A percentile compares a stretch with the other conserved stretches of the same genome.
Evolutionary conservation across 768 basidiomycete species (phyloP).

Genomic region (Amylocystis lapponica): DNA sequence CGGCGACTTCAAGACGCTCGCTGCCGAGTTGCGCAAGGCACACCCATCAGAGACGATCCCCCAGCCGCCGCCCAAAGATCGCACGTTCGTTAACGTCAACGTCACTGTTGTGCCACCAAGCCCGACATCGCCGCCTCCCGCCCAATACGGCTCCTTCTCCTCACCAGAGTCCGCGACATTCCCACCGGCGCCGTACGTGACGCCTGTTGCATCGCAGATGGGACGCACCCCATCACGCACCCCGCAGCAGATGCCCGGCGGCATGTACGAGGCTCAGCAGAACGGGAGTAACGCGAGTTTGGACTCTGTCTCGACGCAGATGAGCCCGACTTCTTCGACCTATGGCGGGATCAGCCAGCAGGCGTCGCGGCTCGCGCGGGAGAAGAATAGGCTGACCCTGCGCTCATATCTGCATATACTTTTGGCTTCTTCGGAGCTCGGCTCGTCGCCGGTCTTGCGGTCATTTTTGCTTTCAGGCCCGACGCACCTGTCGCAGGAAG

Average conservation of each 20-base stretch:
- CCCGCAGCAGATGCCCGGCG: not conserved
- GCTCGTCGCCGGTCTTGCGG: slow-evolving; percentile 78
- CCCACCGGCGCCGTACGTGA: slow-evolving; percentile 6
- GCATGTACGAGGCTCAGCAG: slow-evolving; percentile 6
- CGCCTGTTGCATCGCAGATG: slow-evolving; percentile 3
- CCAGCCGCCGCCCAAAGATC: slow-evolving; percentile 85
- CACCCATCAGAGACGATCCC: slow-evolving; percentile 81
- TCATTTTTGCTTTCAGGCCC: slow-evolving; percentile 82
- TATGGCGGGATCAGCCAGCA: slow-evolving; percentile 12
- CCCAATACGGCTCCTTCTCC: not conserved
- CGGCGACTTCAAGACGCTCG: slow-evolving; percentile 90
- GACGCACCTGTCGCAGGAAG: slow-evolving; percentile 59
- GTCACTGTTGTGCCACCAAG: slow-evolving; percentile 22
- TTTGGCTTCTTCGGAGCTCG: slow-evolving; percentile 63
- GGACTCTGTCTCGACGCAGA: slow-evolving; percentile 18
- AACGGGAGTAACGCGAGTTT: slow-evolving; percentile 16
- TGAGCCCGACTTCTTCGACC: slow-evolving; percentile 15
- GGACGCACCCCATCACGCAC: slow-evolving; percentile 2
- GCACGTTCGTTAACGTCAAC: slow-evolving; percentile 53
- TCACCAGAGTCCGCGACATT: not conserved
- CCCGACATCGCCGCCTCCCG: slow-evolving; percentile 1
- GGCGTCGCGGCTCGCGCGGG: slow-evolving; percentile 59
- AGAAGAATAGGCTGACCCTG: slow-evolving; percentile 93
- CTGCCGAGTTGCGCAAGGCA: slow-evolving; percentile 83
- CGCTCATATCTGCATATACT: slow-evolving; percentile 87